Conservation (phyloP, 2,329 filamentous ascomycete genomes). For the Fusarium torreyae region DNA sequence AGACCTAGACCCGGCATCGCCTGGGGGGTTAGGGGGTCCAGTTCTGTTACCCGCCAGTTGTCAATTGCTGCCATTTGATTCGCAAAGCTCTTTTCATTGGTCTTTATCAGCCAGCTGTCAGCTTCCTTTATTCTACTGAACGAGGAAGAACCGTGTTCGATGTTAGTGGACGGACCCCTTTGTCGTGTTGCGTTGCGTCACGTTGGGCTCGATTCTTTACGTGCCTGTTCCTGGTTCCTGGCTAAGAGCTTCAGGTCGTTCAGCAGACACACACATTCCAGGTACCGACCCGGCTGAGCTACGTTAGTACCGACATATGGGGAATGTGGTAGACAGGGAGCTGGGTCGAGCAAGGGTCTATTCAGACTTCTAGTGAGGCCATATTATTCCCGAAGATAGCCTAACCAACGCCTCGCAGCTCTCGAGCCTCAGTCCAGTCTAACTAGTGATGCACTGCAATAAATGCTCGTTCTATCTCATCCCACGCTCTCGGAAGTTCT, state of each 20-base stretch:
- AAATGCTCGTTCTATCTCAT: conserved; percentile 9
- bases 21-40: neutral
- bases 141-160: neutral
- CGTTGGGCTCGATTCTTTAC: conserved; percentile 8
- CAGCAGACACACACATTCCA: conserved; percentile 12
- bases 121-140: neutral
- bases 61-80: conserved; percentile 40
- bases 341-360: conserved; percentile 39
- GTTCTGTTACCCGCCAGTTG: conserved; percentile 13
- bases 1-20: conserved; percentile 9
- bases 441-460: neutral
- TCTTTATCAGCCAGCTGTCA: conserved; percentile 1
- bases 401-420: neutral
- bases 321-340: conserved; percentile 49
- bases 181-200: neutral
- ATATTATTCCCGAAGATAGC: conserved; percentile 23
- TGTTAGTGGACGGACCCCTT: neutral
- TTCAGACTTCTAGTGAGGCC: neutral
- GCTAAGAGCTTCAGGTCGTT: neutral
- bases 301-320: conserved; percentile 30
- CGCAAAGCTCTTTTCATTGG: conserved; percentile 5
- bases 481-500: conserved; percentile 29
- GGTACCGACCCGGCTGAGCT: conserved; percentile 38
- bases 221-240: conserved; percentile 24
- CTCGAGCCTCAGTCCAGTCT: neutral